Evolutionary conservation across 495 filamentous ascomycete species (phyloP).

Genomic region (Tuber brumale): DNA sequence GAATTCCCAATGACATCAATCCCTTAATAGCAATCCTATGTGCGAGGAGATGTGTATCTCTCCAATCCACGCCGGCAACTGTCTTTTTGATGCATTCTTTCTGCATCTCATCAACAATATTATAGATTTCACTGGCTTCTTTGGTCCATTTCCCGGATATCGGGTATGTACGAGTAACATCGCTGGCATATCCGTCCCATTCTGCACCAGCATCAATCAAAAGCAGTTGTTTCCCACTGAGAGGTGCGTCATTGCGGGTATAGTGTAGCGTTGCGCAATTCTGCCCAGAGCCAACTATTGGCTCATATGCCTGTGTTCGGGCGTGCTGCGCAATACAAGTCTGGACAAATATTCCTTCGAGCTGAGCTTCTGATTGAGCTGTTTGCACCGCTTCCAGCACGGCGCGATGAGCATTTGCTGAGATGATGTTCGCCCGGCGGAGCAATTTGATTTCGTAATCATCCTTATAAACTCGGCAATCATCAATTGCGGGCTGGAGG

Average conservation of each 20-base stretch:
- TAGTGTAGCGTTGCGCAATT: conserved; percentile 88
- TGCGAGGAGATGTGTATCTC: conserved; percentile 63
- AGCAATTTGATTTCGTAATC: conserved; percentile 74
- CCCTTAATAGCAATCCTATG: conserved; percentile 65
- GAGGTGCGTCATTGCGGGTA: conserved; percentile 62
- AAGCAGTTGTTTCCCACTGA: conserved; percentile 61
- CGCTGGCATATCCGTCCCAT: conserved; percentile 79
- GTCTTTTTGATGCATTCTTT: conserved; percentile 63
- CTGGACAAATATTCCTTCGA: conserved; percentile 67
- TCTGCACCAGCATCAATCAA: conserved; percentile 82
- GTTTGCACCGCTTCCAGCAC: conserved; percentile 56
- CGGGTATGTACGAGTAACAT: conserved; percentile 84
- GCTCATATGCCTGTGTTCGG: conserved; percentile 73
- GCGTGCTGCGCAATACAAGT: conserved; percentile 65
- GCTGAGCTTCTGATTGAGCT: conserved; percentile 70
- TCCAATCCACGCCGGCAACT: conserved; percentile 59
- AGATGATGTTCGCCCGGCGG: conserved; percentile 68
- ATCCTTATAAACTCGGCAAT: conserved; percentile 68
- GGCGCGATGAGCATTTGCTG: conserved; percentile 62
- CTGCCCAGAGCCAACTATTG: conserved; percentile 71
- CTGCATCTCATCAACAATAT: conserved; percentile 75
- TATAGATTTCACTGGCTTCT: conserved; percentile 64
- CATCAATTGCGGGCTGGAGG: conserved; percentile 63
- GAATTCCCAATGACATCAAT: conserved; percentile 62
- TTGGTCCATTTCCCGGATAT: conserved; percentile 58